These are phyloP conservation scores for Parietaria judaica DNA, from an alignment of 306 rosid genomes.

Conservation along the genomic window DNA sequence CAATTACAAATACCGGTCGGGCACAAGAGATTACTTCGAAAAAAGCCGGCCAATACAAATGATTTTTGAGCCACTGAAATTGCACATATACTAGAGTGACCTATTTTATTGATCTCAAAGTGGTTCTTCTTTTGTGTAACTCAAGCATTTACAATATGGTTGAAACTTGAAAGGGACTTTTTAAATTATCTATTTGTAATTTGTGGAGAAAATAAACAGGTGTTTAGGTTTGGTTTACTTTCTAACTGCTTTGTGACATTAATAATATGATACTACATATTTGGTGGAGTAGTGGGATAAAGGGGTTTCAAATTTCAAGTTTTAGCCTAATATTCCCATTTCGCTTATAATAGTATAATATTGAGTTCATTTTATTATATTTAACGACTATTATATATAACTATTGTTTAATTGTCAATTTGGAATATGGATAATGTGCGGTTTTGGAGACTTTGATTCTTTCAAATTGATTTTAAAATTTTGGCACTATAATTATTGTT, in stretches of 20 bases:
- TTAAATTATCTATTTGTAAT: neutral
- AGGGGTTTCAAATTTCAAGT: neutral
- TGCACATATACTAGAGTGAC: neutral
- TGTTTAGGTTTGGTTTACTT: constrained; percentile 13
- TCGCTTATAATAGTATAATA: too few species aligned
- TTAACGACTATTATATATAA: too few species aligned
- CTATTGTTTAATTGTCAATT: too few species aligned
- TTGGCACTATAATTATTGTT: too few species aligned
- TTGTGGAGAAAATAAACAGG: neutral
- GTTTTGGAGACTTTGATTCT: too few species aligned
- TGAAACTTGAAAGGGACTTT: neutral
- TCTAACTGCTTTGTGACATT: constrained; percentile 5
- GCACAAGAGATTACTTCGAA: too few species aligned
- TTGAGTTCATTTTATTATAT: too few species aligned
- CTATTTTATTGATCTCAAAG: constrained; percentile 6
- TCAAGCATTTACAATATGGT: neutral
- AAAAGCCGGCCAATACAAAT: too few species aligned
- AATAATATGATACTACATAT: neutral
- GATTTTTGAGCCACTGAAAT: neutral
- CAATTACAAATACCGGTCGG: too few species aligned
- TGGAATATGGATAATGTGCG: too few species aligned
- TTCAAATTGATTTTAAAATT: too few species aligned
- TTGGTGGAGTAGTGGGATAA: neutral
- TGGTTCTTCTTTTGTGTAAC: neutral
- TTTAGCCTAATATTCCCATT: neutral